Evolutionary conservation across 1,284 basidiomycete genomes (phyloP).

Genomic region (Phaffia rhodozyma): DNA sequence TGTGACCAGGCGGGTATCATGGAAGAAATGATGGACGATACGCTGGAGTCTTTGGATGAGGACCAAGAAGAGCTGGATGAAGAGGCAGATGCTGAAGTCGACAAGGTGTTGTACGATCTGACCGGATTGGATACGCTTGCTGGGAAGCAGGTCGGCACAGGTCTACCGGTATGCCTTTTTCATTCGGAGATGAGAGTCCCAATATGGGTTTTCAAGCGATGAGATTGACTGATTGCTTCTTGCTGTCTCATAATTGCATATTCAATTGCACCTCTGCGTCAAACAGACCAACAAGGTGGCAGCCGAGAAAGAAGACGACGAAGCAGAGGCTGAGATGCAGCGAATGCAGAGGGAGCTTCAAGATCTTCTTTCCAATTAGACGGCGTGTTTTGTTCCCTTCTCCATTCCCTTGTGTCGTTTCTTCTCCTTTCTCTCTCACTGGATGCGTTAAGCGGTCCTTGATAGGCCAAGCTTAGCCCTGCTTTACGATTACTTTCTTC

Average conservation of each 20-base stretch:
- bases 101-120: conserved; percentile 89
- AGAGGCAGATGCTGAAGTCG: conserved; percentile 93
- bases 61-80: conserved; percentile 82
- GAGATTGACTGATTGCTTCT: neutral
- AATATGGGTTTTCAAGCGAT: too few relatives aligned
- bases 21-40: conserved; percentile 87
- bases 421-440: neutral
- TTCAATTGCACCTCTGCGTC: neutral
- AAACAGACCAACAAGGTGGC: conserved; percentile 9
- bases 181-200: neutral
- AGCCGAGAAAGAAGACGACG: conserved; percentile 41
- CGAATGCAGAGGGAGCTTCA: conserved; percentile 74
- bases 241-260: neutral
- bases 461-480: too few relatives aligned
- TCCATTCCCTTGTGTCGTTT: neutral
- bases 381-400: conserved; percentile 42
- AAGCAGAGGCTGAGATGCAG: conserved; percentile 67
- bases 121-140: conserved; percentile 63
- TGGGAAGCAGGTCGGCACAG: conserved; percentile 58
- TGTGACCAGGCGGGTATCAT: conserved; percentile 66
- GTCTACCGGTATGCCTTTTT: conserved; percentile 51
- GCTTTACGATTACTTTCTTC: too few relatives aligned
- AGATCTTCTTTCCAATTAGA: conserved; percentile 61
- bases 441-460: too few relatives aligned
- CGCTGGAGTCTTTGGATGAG: conserved; percentile 63